phyloP scores from a whole-genome alignment of 345 rosid species.

The Gossypium anomalum region DNA sequence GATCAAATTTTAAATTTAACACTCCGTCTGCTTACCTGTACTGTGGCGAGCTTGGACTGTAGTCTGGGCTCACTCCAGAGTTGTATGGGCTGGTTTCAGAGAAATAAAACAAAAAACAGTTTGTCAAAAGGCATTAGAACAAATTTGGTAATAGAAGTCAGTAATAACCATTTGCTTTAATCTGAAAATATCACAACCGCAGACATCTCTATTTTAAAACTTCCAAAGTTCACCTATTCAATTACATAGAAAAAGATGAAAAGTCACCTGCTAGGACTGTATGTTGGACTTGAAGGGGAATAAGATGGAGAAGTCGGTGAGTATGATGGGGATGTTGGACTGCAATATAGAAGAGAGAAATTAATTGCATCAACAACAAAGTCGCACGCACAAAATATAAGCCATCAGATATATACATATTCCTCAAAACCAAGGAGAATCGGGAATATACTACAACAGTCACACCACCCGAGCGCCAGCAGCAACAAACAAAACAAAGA shows the following conservation, averaged over 20 bases:
- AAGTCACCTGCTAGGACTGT: conserved; percentile 88
- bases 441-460: background rate
- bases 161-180: background rate
- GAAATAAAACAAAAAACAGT: background rate
- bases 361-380: background rate
- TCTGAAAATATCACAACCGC: background rate
- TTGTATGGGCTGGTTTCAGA: conserved; percentile 56
- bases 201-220: background rate
- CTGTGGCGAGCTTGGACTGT: conserved; percentile 65
- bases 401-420: background rate
- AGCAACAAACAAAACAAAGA: background rate
- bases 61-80: conserved; percentile 68
- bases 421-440: background rate
- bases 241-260: background rate
- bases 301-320: conserved; percentile 94
- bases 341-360: conserved; percentile 27
- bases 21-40: conserved; percentile 35
- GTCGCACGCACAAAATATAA: background rate
- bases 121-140: background rate
- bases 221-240: background rate
- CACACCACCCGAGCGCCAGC: background rate
- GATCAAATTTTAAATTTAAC: background rate
- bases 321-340: conserved; percentile 90
- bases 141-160: background rate
- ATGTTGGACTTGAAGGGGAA: conserved; percentile 87